Conservation (phyloP, 2,329 filamentous ascomycete genomes). For the Fusarium coffeatum region DNA sequence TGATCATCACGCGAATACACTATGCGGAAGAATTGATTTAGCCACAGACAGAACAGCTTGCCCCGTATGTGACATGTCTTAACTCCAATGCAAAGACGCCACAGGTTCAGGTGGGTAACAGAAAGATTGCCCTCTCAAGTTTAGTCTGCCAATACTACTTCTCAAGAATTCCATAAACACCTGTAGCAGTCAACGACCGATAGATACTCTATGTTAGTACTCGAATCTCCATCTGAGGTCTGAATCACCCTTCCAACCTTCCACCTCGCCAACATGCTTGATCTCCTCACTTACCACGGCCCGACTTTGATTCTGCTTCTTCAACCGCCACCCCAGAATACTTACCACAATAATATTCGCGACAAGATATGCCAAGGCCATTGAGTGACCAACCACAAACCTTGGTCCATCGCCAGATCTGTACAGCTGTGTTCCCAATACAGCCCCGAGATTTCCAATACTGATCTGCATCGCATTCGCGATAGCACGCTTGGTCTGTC, state of each 20-base stretch:
- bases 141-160: no score
- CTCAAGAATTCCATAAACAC: no score
- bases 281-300: conserved; percentile 57
- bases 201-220: conserved; percentile 45
- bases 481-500: conserved; percentile 75
- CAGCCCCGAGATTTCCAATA: conserved; percentile 75
- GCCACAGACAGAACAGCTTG: no score
- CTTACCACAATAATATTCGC: conserved; percentile 67
- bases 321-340: conserved; percentile 65
- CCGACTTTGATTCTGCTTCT: conserved; percentile 67
- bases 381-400: conserved; percentile 73
- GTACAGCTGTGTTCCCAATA: conserved; percentile 77
- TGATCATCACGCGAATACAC: no score
- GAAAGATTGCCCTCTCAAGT: no score
- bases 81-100: no score
- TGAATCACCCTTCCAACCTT: conserved; percentile 70
- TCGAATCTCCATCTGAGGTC: conserved; percentile 76
- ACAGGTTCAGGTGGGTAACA: no score
- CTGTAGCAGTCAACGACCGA: no score
- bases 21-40: no score
- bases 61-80: no score
- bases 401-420: conserved; percentile 68
- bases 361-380: conserved; percentile 72
- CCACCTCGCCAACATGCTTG: conserved; percentile 61
- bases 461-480: conserved; percentile 78